A percentile compares a stretch with the other conserved stretches of the same genome.
Conservation (phyloP, 805 yeast species). For the Cyberlindnera amylophila region DNA sequence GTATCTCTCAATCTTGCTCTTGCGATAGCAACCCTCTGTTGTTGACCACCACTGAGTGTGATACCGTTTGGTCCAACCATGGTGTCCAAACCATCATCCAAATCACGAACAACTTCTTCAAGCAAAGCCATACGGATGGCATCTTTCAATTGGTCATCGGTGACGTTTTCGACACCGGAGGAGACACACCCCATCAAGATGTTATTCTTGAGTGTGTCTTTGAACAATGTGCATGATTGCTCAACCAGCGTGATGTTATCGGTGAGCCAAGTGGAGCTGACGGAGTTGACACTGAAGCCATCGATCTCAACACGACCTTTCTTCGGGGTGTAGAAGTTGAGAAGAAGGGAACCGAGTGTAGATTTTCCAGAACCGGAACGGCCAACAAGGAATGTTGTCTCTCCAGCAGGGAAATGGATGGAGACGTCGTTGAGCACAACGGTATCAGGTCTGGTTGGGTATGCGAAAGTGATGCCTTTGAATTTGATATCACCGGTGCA, state of each 20-base stretch:
- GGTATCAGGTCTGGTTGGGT: constrained; percentile 51
- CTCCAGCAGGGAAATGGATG: constrained; percentile 42
- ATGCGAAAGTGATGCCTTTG: constrained; percentile 54
- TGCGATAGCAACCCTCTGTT: constrained; percentile 79
- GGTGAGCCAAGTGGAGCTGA: constrained; percentile 51
- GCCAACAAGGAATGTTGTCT: constrained; percentile 69
- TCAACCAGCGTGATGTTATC: constrained; percentile 69
- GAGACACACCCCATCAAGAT: constrained; percentile 46
- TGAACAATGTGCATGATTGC: constrained; percentile 65
- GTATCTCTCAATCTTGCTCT: constrained; percentile 73
- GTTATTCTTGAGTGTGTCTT: constrained; percentile 59
- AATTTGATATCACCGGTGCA: constrained; percentile 53
- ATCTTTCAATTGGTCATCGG: constrained; percentile 30
- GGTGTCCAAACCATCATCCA: constrained; percentile 57
- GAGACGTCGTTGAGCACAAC: constrained; percentile 45
- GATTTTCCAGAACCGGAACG: constrained; percentile 94
- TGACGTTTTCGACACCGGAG: constrained; percentile 19
- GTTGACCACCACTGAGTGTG: constrained; percentile 85
- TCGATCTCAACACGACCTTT: constrained; percentile 60
- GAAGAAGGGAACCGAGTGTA: constrained; percentile 60
- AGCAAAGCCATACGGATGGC: constrained; percentile 55
- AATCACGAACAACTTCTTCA: constrained; percentile 40
- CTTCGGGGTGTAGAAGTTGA: constrained; percentile 50
- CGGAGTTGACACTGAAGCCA: constrained; percentile 39
- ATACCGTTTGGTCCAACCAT: constrained; percentile 42